Evolutionary conservation across 176 grass and related monocot species (phyloP), one percentile per base, ranked within the genome.

Genomic region (Pharus latifolius): DNA sequence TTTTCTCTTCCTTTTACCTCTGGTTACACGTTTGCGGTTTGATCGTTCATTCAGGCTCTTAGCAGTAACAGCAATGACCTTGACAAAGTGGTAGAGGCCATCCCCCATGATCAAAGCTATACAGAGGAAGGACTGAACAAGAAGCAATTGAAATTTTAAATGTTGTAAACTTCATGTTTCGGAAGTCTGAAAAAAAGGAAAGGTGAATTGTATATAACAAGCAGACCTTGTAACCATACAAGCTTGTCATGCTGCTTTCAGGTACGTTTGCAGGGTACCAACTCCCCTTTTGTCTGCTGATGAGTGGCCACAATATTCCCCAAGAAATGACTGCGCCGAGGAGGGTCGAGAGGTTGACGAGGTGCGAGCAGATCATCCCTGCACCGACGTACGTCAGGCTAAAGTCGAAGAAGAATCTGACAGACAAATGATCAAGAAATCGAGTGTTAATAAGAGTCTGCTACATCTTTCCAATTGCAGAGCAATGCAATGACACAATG

Each of bases 171-270:
- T 25, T 15, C n/a, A n/a, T n/a, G n/a, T n/a, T n/a, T n/a, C n/a
- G n/a, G n/a, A n/a, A n/a, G n/a, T n/a, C n/a, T n/a, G n/a, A n/a
- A n/a, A n/a, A n/a, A n/a, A n/a, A n/a, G n/a, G n/a, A n/a, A n/a
- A n/a, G n/a, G n/a, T n/a, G n/a, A n/a, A n/a, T n/a, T n/a, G n/a
- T n/a, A n/a, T 22, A 10, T 33, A 32, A 50, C 16, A 47, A 44
- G n/a, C 69, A 68, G 30, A 96, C 92, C 92, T 96, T 96, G 57
- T 96, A 96, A 77, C 92, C 92, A 73, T 82, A 79, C 64, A 96
- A 65, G 71, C 92, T 92, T 67, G 60, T 85, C 92, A 96, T 96
- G 32, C 88, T 92, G 55, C 77, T 77, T 52, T 89, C 72, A 31
- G 83, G 73, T 60, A 92, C 60, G 57, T 72, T 74, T 52, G 72